Percentiles rank a stretch among this genome's conserved stretches.
Evolutionary conservation across 306 rosid genomes (phyloP).

Genomic region (Lithocarpus polystachyus): DNA sequence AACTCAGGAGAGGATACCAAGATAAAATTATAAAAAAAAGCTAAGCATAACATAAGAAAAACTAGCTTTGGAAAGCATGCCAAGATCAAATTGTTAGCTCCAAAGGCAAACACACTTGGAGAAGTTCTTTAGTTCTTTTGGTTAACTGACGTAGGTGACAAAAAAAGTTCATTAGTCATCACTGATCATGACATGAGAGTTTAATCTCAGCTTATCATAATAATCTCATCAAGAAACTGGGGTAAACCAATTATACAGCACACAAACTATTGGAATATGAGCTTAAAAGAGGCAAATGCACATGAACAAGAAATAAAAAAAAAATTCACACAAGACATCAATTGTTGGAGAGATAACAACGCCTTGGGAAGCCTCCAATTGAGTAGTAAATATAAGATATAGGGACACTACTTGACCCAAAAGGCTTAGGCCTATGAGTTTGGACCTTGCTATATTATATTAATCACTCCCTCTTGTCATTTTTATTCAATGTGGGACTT

Average conservation of each 20-base stretch:
- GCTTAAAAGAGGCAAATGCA: too few relatives aligned
- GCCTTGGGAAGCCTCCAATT: too few relatives aligned
- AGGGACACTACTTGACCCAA: too few relatives aligned
- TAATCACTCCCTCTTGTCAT: too few relatives aligned
- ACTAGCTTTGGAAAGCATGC: neutral
- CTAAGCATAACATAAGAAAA: neutral
- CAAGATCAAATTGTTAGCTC: neutral
- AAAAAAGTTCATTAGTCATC: neutral
- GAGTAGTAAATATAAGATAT: too few relatives aligned
- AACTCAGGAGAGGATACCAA: neutral
- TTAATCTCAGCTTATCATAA: neutral
- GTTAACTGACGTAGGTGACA: neutral
- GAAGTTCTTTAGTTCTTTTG: neutral
- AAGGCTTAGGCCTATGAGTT: too few relatives aligned
- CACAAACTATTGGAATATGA: too few relatives aligned
- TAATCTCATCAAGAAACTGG: neutral
- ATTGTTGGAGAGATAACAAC: too few relatives aligned
- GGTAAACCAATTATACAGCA: neutral
- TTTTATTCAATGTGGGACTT: too few relatives aligned
- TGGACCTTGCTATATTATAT: too few relatives aligned
- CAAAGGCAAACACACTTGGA: neutral
- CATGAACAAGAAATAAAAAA: too few relatives aligned
- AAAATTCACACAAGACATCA: too few relatives aligned
- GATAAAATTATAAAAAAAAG: neutral
- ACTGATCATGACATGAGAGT: neutral